Conservation (phyloP, 108 stramenopile genomes). For the Nitzschia sp. region DNA sequence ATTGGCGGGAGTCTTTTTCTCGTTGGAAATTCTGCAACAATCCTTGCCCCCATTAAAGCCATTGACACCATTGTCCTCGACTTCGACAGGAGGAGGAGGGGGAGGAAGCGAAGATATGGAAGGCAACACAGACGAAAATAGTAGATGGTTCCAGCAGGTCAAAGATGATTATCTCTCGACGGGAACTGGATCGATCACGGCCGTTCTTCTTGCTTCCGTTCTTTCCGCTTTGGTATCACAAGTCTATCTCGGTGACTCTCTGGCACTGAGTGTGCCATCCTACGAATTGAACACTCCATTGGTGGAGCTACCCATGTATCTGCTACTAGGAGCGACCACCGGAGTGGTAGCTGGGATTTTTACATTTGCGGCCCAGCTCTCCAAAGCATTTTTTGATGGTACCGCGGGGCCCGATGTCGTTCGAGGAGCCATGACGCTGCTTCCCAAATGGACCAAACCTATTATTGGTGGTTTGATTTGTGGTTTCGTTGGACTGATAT, state of each 20-base stretch:
- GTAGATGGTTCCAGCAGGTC: not conserved
- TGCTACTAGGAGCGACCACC: slow-evolving; percentile 73
- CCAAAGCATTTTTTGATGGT: slow-evolving; percentile 59
- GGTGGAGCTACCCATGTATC: slow-evolving; percentile 83
- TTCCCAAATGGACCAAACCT: slow-evolving; percentile 63
- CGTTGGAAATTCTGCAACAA: slow-evolving; percentile 81
- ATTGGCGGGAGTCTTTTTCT: slow-evolving; percentile 92
- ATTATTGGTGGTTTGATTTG: slow-evolving; percentile 73
- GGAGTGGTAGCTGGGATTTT: slow-evolving; percentile 74
- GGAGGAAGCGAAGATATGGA: not conserved
- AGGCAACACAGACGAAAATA: not conserved
- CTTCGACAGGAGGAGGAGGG: not conserved
- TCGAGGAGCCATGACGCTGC: slow-evolving; percentile 31
- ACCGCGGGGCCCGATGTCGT: slow-evolving; percentile 54
- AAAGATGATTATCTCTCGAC: slow-evolving; percentile 25
- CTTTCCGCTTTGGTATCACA: slow-evolving; percentile 75
- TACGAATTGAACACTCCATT: slow-evolving; percentile 76
- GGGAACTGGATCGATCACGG: slow-evolving; percentile 61
- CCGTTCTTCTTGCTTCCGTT: slow-evolving; percentile 74
- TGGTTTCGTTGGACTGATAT: slow-evolving; percentile 72
- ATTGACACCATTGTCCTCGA: not conserved
- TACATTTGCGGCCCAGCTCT: slow-evolving; percentile 57
- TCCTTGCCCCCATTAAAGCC: slow-evolving; percentile 44
- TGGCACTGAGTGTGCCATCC: slow-evolving; percentile 54
- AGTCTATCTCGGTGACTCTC: slow-evolving; percentile 72